Percentiles rank a stretch among this genome's conserved stretches.
Conservation (phyloP, 352 stramenopile species). For the Globisporangium perplexum region DNA sequence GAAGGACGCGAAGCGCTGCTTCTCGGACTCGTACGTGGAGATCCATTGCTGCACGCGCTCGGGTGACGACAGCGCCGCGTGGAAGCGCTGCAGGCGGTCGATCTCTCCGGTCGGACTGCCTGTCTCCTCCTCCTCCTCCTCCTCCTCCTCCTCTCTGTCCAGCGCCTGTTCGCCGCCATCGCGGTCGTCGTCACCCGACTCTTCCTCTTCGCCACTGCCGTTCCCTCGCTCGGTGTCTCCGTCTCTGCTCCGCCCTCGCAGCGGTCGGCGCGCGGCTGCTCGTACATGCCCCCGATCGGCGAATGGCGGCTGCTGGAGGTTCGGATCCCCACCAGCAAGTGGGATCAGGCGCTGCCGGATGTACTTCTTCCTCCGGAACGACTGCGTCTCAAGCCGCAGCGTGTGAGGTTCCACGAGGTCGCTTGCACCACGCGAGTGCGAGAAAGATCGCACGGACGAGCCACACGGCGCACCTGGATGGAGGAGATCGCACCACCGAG, state of each 20-base stretch:
- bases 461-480: background rate
- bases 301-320: background rate
- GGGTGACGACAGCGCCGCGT: slow-evolving; percentile 31
- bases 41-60: slow-evolving; percentile 65
- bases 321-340: slow-evolving; percentile 16
- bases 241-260: background rate
- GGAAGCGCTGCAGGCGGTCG: slow-evolving; percentile 30
- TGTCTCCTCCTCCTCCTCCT: background rate
- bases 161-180: too few species aligned
- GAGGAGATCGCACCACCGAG: slow-evolving; percentile 1
- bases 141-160: background rate
- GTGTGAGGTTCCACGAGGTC: background rate
- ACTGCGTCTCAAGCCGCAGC: slow-evolving; percentile 9
- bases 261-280: background rate
- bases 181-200: too few species aligned
- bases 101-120: slow-evolving; percentile 11
- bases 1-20: slow-evolving; percentile 63
- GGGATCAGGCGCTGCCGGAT: slow-evolving; percentile 38
- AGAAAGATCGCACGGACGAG: background rate
- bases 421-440: background rate
- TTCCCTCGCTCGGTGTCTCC: too few species aligned
- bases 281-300: background rate
- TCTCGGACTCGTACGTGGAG: slow-evolving; percentile 59
- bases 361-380: slow-evolving; percentile 47
- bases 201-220: too few species aligned